Base-by-base conservation (phyloP, 2,329 filamentous ascomycete genomes). In the Sporothrix variecibatus region DNA sequence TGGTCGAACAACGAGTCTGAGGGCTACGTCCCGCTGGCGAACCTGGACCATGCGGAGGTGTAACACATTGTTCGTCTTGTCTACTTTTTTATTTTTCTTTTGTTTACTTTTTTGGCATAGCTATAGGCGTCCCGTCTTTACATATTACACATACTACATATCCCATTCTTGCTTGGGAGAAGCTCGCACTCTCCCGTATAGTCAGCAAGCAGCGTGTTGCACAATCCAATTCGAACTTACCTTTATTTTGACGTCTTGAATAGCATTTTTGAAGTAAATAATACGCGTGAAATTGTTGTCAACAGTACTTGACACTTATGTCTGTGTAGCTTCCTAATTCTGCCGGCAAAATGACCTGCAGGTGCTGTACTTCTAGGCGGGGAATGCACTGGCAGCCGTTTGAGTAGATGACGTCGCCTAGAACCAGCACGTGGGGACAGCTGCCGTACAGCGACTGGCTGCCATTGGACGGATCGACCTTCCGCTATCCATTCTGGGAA, bases 1-100 rank as follows among this genome's bases (percentile, higher is more conserved):
- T 76, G 78, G 23, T 79, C 76, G 9, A 40, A 49, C 69, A 83
- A 79, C 49, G 68, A 84, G 75, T 86, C 87, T 34, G 87, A 85
- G 65, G 89, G 88, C 5, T 92, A 92, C 78, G 87, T 91, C 65
- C 88, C 88, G 72, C 80, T 92, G 76, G 83, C 86, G 71, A 86
- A 85, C 72, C 79, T 90, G 74, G 88, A 90, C 8, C 69, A 51
- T 9, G 72, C 62, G 1, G 76, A 76, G 53, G 53, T 68, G n/a
- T 76, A 68, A 60, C 9, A 6, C 51, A 17, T 34, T 6, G 1
- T 74, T 26, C 2, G 20, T 38, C 11, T 28, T 26, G 26, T 62
- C 49, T 51, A 7, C 49, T 51, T 20, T 26, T 72, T 26, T 26
- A 11, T 38, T 23, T 72, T 17, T 53, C 17, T 58, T 46, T 56